Base-by-base conservation (phyloP, 2,329 filamentous ascomycete genomes). In the Ophiostoma piceae region DNA sequence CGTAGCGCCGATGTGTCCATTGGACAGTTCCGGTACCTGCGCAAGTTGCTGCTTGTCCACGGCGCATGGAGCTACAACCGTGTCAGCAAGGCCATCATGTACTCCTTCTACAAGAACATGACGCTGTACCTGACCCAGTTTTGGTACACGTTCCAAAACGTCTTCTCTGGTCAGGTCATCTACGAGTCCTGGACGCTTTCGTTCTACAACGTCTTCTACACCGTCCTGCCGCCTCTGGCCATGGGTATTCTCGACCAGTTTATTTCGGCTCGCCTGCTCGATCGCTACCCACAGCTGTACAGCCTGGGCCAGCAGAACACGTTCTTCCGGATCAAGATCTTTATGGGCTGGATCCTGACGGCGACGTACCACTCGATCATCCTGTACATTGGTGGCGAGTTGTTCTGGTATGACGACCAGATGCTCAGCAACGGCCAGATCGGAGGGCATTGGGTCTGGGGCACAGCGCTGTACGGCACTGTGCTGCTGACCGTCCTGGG, bases 101-200 rank as follows among this genome's bases (percentile, higher is more conserved):
- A 97, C 81, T 98, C 95, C 7, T 99, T 98, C 79, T 99, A 99
- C 85, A 99, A 99, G 85, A 99, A 99, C 81, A 97, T 98, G 74
- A 90, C 94, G 26, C 84, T 99, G 72, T 99, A 98, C 81, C 94
- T 99, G 91, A 99, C 96, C 71, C 96, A 99, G 78, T 99, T 99
- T 78, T 99, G 96, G 91, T 98, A 95, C 80, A 92, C 93, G 0
- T 99, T 99, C 83, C 93, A 97, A 86, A 99, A 99, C 79, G 92
- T 92, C 74, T 99, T 98, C 80, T 98, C 94, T 0, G 95, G 95
- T 68, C 90, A 97, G 78, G 92, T 98, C 77, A 98, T 99, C 77
- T 98, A 94, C 85, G 95, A 99, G 81, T 98, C 95, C 11, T 99
- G 96, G 96, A 97, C 94, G 0, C 83, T 99, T n/a, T 97, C 94